A percentile compares a stretch with the other conserved stretches of the same genome.
phyloP scores from a whole-genome alignment of 2,329 filamentous ascomycete species.

The Ophiostoma himal-ulmi region DNA sequence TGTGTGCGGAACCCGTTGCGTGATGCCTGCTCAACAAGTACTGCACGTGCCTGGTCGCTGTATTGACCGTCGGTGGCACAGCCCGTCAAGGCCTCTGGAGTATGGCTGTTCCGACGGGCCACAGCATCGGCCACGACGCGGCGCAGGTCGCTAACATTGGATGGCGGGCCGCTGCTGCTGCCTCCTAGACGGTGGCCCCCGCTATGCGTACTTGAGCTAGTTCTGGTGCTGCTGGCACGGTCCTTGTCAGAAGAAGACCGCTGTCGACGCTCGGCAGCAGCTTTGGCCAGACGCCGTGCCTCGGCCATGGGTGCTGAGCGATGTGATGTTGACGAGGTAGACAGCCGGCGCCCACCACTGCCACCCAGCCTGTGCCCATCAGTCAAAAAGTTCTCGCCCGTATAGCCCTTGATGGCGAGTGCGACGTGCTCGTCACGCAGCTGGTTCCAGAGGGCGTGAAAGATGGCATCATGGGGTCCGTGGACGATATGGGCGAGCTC shows the following conservation, averaged over 20 bases:
- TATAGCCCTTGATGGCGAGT: constrained; percentile 74
- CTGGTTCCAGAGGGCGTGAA: constrained; percentile 83
- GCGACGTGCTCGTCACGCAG: constrained; percentile 78
- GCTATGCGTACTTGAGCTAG: constrained; percentile 49
- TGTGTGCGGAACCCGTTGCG: constrained; percentile 73
- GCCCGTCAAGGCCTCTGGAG: constrained; percentile 56
- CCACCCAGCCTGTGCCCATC: constrained; percentile 70
- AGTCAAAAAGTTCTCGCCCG: constrained; percentile 80
- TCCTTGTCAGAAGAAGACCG: constrained; percentile 22
- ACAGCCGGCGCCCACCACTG: not conserved
- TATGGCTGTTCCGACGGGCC: constrained; percentile 51
- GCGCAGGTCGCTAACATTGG: constrained; percentile 54
- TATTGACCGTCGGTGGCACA: constrained; percentile 60
- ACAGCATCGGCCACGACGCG: constrained; percentile 66
- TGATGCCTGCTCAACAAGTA: constrained; percentile 34
- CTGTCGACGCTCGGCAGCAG: constrained; percentile 65
- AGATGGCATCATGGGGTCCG: constrained; percentile 75
- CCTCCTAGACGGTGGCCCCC: constrained; percentile 61
- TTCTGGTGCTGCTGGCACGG: not conserved
- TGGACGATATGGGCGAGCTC: constrained; percentile 85
- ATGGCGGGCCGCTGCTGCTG: constrained; percentile 45
- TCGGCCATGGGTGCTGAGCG: constrained; percentile 61
- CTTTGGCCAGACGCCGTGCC: constrained; percentile 66
- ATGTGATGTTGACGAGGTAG: not conserved
- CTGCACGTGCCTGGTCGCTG: constrained; percentile 22